Evolutionary conservation across 2,329 filamentous ascomycete genomes (phyloP).

Genomic region (Chrysosporium queenslandicum): DNA sequence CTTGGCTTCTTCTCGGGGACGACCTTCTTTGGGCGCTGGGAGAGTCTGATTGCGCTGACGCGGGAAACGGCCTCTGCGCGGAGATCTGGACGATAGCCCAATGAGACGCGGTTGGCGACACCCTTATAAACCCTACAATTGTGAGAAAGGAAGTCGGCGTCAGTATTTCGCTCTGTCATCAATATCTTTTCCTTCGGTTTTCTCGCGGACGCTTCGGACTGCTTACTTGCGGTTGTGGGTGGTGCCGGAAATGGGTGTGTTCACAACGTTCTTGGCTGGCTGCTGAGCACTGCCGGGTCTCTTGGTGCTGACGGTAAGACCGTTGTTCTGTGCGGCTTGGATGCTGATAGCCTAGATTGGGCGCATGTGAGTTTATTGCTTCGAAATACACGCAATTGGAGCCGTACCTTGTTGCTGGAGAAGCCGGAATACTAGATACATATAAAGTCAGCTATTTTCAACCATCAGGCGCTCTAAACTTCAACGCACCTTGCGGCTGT

Average conservation of each 20-base stretch:
- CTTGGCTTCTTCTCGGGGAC: conserved; percentile 62
- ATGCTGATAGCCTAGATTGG: conserved; percentile 66
- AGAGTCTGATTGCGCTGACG: conserved; percentile 71
- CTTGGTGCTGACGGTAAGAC: conserved; percentile 75
- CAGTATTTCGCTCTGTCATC: not conserved
- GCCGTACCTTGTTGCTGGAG: conserved; percentile 77
- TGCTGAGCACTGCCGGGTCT: conserved; percentile 61
- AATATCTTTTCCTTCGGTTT: conserved; percentile 6
- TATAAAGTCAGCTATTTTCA: conserved; percentile 19
- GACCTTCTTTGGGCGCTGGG: conserved; percentile 70
- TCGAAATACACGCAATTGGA: not conserved
- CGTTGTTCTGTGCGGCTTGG: conserved; percentile 63
- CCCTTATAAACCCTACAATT: conserved; percentile 68
- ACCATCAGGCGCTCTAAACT: not conserved
- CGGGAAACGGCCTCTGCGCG: conserved; percentile 71
- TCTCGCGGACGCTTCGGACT: not conserved
- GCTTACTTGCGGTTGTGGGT: conserved; percentile 71
- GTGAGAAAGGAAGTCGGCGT: not conserved
- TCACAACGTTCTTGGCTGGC: conserved; percentile 57
- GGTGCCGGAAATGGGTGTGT: conserved; percentile 59
- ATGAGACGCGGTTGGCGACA: conserved; percentile 72
- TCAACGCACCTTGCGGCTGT: conserved; percentile 67
- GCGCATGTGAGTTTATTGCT: not conserved
- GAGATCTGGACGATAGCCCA: conserved; percentile 77
- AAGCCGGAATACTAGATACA: conserved; percentile 71